These are phyloP conservation scores for Gossypium trilobum DNA, from an alignment of 441 rosid genomes.

Conservation along the genomic window DNA sequence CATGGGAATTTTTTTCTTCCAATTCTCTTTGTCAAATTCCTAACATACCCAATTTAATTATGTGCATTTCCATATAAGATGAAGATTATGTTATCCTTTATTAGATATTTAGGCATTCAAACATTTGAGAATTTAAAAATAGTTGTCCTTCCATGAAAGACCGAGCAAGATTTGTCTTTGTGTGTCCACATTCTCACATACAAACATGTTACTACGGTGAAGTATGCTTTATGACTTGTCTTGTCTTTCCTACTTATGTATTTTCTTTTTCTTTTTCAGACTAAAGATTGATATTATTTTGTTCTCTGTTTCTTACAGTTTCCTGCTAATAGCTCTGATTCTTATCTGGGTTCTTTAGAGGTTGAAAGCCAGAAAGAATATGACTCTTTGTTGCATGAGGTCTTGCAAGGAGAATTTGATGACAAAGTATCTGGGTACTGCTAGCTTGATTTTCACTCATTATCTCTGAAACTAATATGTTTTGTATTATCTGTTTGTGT, in stretches of 20 bases:
- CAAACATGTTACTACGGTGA: background rate
- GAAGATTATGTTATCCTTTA: background rate
- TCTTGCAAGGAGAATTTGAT: slow-evolving; percentile 51
- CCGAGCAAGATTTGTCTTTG: background rate
- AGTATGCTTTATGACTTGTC: background rate
- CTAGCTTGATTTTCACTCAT: slow-evolving; percentile 13
- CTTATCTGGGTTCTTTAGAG: slow-evolving; percentile 50
- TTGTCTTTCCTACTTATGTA: slow-evolving; percentile 8
- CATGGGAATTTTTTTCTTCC: background rate
- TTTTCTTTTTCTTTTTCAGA: background rate
- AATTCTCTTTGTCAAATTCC: background rate
- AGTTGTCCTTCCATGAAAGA: background rate
- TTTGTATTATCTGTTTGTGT: background rate
- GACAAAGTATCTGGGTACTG: slow-evolving; percentile 60
- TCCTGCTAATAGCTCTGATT: slow-evolving; percentile 55
- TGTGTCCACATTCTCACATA: background rate
- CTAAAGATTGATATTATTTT: slow-evolving; percentile 7
- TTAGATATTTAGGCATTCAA: background rate
- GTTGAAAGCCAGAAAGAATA: slow-evolving; percentile 55
- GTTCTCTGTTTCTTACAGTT: slow-evolving; percentile 53
- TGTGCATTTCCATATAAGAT: background rate
- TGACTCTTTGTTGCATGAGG: slow-evolving; percentile 46
- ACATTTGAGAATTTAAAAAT: background rate
- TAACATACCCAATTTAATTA: background rate
- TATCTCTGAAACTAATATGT: slow-evolving; percentile 13